A percentile compares a stretch with the other conserved stretches of the same genome.
Evolutionary conservation across 1,284 basidiomycete species (phyloP).

Genomic region (Malassezia furfur): DNA sequence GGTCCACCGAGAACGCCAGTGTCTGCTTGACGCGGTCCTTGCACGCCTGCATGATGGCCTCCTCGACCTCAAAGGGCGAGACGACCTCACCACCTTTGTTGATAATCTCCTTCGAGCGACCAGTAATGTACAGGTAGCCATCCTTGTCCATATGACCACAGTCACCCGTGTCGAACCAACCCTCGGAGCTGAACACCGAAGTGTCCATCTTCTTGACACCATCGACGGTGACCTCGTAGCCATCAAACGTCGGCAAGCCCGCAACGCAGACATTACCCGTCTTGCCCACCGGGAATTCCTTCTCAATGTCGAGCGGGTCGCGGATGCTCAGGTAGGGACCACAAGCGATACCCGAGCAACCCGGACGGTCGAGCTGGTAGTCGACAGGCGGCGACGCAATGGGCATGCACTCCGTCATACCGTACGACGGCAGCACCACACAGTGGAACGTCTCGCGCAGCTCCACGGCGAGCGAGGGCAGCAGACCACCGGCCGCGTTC

Average conservation of each 20-base stretch:
- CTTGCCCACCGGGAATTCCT: conserved; percentile 40
- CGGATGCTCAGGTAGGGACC: conserved; percentile 46
- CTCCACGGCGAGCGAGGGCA: conserved; percentile 44
- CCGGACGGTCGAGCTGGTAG: conserved; percentile 47
- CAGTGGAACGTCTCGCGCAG: conserved; percentile 45
- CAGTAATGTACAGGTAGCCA: conserved; percentile 47
- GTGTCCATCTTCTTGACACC: conserved; percentile 41
- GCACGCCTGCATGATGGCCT: conserved; percentile 45
- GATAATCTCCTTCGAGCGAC: conserved; percentile 48
- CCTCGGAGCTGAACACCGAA: conserved; percentile 43
- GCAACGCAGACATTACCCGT: conserved; percentile 45
- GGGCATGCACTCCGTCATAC: conserved; percentile 49
- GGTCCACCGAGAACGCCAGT: conserved; percentile 46
- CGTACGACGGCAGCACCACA: conserved; percentile 46
- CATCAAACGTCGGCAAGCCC: conserved; percentile 44
- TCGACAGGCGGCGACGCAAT: conserved; percentile 46
- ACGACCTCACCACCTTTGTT: conserved; percentile 49
- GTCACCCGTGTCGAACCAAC: conserved; percentile 48
- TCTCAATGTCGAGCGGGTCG: conserved; percentile 43
- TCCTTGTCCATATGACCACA: conserved; percentile 49
- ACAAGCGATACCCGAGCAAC: conserved; percentile 46
- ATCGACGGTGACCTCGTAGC: conserved; percentile 39
- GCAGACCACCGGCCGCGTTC: conserved; percentile 47
- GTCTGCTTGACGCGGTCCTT: conserved; percentile 46
- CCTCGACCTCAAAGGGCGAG: conserved; percentile 48